Base-by-base conservation (phyloP, 2,329 filamentous ascomycete species). In the Penicillium sp. region DNA sequence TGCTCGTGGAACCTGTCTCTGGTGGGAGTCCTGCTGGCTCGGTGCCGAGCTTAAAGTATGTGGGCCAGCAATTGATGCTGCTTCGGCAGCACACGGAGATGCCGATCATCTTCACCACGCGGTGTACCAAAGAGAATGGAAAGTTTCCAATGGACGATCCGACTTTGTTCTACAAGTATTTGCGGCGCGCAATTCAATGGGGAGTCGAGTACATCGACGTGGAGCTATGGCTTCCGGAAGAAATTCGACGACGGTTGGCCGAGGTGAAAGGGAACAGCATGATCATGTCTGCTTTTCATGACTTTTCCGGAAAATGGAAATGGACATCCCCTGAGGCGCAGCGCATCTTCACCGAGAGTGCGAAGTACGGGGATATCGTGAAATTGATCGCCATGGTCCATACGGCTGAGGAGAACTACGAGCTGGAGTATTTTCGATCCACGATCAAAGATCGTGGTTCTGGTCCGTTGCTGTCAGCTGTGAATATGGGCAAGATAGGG, bases 231-330 rank as follows among this genome's bases (percentile, higher is more conserved):
- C 73, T 93, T 25, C 86, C 86, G 1, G 85, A 89, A 58, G 70
- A 77, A 5, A 85, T 93, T 39, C 74, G 86, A 45, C 72, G 72
- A 45, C 74, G 70, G 42, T 65, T 93, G 7, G 82, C 79, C 36
- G 76, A 83, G 50, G 73, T 77, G 37, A 82, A 82, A 49, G 85
- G 85, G 2, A 84, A 80, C 63, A 90, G 83, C 55, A 83, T 82
- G 48, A 87, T 94, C 62, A 88, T 93, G 70, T 90, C 85, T n/a
- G 86, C 87, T 9, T 92, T 90, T 55, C 87, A 93, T 60, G 86
- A 92, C 66, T 90, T 90, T 56, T 88, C 85, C 0, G 84, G 85
- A 1, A 81, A 72, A 1, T 90, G 90, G 72, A 85, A 82, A 54
- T 93, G 86, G 86, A 82, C 83, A 1, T 85, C 84, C 0, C 66